Base-by-base conservation (phyloP, 805 yeast genomes). In the Vanderwaltozyma verrucispora region DNA sequence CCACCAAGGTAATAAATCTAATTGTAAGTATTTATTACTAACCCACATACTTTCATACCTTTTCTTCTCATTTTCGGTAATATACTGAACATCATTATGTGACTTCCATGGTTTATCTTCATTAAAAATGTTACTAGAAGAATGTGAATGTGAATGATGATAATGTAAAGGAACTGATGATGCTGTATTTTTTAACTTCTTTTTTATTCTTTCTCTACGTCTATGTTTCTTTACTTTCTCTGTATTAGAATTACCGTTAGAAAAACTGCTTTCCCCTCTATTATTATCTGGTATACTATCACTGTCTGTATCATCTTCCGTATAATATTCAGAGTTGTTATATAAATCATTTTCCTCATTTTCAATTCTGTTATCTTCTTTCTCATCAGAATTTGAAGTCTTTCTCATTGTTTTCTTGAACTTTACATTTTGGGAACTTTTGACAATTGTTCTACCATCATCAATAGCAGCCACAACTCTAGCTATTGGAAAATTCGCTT, bases 41-140 rank as follows among this genome's bases (percentile, higher is more conserved):
- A 81, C 94, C 95, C 95, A 92, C 13, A 92, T 72, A 19, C 94
- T 94, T 58, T 88, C 96, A 58, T 89, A 92, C 28, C 97, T 62
- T 54, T 87, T 87, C 41, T 84, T 69, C 55, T 92, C 97, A 31
- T 65, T 70, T 32, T 73, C 77, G 1, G 72, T 67, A n/a, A 68
- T 62, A 29, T 64, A 56, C 45, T 65, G 54, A 5, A 77, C 65
- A 42, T 75, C 82, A 23, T 65, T 66, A 59, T 86, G 96, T 50
- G 80, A 77, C 50, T 88, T 37, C 40, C 40, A 37, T 0, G 97
- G 97, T 58, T 87, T 86, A 42, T 82, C 84, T 50, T 81, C 94
- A 53, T 88, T 80, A 58, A 88, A 87, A 20, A 59, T 57, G 14
- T 35, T 40, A 17, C 11, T 29, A 9, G 21, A 13, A n/a, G 32